phyloP scores from a whole-genome alignment of 2,329 filamentous ascomycete species.

The Aspergillus ibericus region DNA sequence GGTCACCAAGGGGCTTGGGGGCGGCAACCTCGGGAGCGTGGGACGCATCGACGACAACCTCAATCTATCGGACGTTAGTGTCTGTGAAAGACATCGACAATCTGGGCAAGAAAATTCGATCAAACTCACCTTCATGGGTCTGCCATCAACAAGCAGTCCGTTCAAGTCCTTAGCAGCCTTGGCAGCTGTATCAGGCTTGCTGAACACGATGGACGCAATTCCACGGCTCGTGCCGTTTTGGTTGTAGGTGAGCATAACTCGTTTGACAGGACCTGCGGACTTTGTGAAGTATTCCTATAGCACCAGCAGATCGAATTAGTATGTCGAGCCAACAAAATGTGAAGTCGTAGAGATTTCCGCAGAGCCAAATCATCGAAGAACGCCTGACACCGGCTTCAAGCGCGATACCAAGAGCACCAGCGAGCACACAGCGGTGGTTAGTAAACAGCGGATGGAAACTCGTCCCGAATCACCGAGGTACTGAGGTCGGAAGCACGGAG shows the following conservation, averaged over 20 bases:
- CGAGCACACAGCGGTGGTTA: constrained; percentile 59
- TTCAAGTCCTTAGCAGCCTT: constrained; percentile 84
- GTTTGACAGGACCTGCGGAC: constrained; percentile 86
- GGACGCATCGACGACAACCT: constrained; percentile 81
- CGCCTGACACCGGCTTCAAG: constrained; percentile 26
- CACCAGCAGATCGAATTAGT: constrained; percentile 50
- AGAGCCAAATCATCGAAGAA: constrained; percentile 26
- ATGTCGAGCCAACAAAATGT: constrained; percentile 32
- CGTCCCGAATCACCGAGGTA: not conserved
- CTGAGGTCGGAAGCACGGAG: not conserved
- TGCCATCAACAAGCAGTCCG: constrained; percentile 83
- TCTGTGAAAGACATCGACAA: not conserved
- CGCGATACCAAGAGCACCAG: constrained; percentile 49
- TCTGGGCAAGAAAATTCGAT: not conserved
- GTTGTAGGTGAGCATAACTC: constrained; percentile 87
- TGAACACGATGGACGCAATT: constrained; percentile 86
- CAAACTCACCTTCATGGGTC: constrained; percentile 76
- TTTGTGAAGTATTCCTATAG: constrained; percentile 93
- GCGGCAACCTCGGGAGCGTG: constrained; percentile 66
- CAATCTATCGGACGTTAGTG: constrained; percentile 61
- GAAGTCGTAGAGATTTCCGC: constrained; percentile 26
- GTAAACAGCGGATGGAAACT: constrained; percentile 28
- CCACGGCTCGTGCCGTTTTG: constrained; percentile 89
- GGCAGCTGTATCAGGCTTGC: constrained; percentile 74
- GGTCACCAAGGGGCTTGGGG: constrained; percentile 77